phyloP scores from a whole-genome alignment of 169 alveolate genomes.

The Plasmodium inui region DNA sequence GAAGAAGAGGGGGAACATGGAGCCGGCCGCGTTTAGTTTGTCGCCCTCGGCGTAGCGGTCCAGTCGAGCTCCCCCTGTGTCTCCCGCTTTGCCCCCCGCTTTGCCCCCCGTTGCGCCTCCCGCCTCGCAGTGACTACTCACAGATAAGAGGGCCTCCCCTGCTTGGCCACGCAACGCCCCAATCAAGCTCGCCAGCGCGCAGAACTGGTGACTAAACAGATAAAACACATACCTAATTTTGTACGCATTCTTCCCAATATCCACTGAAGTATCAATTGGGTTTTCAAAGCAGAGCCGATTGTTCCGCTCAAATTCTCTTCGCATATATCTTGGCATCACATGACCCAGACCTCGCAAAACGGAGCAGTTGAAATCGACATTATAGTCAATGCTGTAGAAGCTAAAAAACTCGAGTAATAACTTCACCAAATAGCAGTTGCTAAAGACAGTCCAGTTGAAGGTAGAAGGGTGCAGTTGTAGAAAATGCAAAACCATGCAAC shows the following conservation, averaged over 20 bases:
- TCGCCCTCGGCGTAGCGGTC: neutral
- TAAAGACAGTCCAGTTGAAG: conserved; percentile 54
- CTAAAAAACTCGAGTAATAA: conserved; percentile 81
- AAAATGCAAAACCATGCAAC: conserved; percentile 85
- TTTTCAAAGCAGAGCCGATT: conserved; percentile 77
- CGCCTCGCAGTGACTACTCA: neutral
- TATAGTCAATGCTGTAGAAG: conserved; percentile 82
- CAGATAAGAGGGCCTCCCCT: neutral
- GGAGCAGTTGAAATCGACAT: conserved; percentile 70
- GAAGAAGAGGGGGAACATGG: conserved; percentile 35
- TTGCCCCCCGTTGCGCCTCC: neutral
- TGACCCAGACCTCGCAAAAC: conserved; percentile 85
- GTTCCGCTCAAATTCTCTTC: conserved; percentile 40
- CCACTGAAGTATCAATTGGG: conserved; percentile 73
- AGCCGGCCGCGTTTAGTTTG: conserved; percentile 1
- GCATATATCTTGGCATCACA: conserved; percentile 77
- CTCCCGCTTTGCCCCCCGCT: neutral
- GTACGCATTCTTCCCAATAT: conserved; percentile 34
- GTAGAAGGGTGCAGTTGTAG: conserved; percentile 82
- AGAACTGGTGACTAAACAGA: conserved; percentile 59
- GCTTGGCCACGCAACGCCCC: neutral
- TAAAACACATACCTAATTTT: conserved; percentile 78
- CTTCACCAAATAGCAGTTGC: conserved; percentile 63
- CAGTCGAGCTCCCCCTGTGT: neutral
- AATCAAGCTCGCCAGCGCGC: neutral